Evolutionary conservation across 305 asterid species (phyloP).

Genomic region (Fraxinus nigra): DNA sequence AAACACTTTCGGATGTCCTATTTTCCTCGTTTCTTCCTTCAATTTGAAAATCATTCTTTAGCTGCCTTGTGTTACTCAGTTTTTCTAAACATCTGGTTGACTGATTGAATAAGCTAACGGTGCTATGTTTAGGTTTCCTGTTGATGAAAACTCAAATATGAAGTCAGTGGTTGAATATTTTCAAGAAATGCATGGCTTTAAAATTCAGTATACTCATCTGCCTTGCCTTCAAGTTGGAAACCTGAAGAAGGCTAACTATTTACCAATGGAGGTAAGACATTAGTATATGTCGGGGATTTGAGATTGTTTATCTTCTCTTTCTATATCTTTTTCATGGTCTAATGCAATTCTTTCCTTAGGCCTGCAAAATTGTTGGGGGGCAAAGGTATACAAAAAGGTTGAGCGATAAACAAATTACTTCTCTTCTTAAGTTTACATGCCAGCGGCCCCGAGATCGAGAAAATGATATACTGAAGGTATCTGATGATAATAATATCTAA

Average conservation of each 20-base stretch:
- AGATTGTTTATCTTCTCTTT: not conserved
- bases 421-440: constrained; percentile 92
- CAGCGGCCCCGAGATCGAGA: constrained; percentile 96
- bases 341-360: constrained; percentile 43
- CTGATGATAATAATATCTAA: not conserved
- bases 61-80: not conserved
- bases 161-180: constrained; percentile 94
- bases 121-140: constrained; percentile 70
- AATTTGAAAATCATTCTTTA: not conserved
- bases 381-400: constrained; percentile 91
- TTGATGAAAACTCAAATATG: constrained; percentile 83
- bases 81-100: not conserved
- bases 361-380: constrained; percentile 96
- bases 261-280: constrained; percentile 90
- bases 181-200: constrained; percentile 90
- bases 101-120: not conserved
- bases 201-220: constrained; percentile 84
- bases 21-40: not conserved
- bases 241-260: constrained; percentile 95
- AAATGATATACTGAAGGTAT: constrained; percentile 81
- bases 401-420: constrained; percentile 93
- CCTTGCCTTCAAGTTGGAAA: constrained; percentile 99
- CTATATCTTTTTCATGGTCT: not conserved
- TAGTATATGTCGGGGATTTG: not conserved
- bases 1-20: not conserved